Percentiles rank a stretch among this genome's conserved stretches.
These are phyloP conservation scores for Vaccinium myrtillus DNA, from an alignment of 148 eudicot species.

Conservation along the genomic window DNA sequence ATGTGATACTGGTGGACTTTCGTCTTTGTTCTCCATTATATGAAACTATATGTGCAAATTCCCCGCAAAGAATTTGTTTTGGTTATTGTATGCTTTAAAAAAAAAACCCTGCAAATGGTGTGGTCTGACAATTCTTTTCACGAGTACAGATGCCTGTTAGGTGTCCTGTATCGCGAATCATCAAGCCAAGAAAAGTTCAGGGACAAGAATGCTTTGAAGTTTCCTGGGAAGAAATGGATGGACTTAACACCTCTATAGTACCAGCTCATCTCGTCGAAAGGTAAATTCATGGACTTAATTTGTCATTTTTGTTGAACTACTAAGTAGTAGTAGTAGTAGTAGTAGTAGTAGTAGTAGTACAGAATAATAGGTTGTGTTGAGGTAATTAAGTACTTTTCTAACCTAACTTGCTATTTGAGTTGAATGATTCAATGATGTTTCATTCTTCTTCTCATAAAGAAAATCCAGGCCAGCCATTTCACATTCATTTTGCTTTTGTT, in stretches of 20 bases:
- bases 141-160: slow-evolving; percentile 66
- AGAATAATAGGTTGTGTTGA: not conserved
- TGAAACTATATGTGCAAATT: not conserved
- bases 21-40: not conserved
- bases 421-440: not conserved
- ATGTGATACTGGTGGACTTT: not conserved
- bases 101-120: not conserved
- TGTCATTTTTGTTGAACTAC: not conserved
- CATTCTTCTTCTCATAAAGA: not conserved
- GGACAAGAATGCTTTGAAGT: slow-evolving; percentile 82
- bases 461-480: not conserved
- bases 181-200: slow-evolving; percentile 62
- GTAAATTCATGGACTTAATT: slow-evolving; percentile 23
- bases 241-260: slow-evolving; percentile 58
- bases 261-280: slow-evolving; percentile 81
- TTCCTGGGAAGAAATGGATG: slow-evolving; percentile 72
- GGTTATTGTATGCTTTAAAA: not conserved
- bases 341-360: not conserved
- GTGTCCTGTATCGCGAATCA: slow-evolving; percentile 70
- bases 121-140: not conserved
- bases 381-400: not conserved
- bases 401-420: not conserved
- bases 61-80: not conserved
- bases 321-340: not conserved
- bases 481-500: not conserved